Conservation (phyloP, 805 yeast species). For the Priceomyces melissophilus region DNA sequence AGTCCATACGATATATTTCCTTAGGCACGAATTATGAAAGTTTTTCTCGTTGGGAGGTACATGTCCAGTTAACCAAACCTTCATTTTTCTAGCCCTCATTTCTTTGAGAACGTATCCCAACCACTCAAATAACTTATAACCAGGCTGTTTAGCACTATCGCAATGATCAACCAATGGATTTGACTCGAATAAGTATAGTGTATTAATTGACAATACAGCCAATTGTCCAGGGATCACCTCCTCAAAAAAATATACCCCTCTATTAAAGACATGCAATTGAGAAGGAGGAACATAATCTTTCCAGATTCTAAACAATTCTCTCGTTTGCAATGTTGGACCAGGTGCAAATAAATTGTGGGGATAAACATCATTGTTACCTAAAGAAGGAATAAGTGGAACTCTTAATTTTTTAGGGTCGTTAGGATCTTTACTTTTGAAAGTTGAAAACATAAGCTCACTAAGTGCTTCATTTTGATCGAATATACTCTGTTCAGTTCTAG, state of each 20-base stretch:
- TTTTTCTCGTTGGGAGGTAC: conserved; percentile 85
- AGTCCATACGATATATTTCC: conserved; percentile 76
- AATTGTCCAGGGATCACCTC: conserved; percentile 79
- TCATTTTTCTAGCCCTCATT: conserved; percentile 67
- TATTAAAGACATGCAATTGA: conserved; percentile 69
- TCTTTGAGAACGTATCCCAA: conserved; percentile 71
- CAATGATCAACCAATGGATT: conserved; percentile 85
- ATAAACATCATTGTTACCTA: conserved; percentile 86
- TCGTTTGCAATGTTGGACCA: conserved; percentile 85
- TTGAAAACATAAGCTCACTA: conserved; percentile 47
- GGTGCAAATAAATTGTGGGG: conserved; percentile 84
- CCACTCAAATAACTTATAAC: conserved; percentile 75
- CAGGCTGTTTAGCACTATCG: conserved; percentile 70
- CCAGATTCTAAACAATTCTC: conserved; percentile 77
- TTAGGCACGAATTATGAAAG: conserved; percentile 65
- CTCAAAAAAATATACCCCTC: conserved; percentile 69
- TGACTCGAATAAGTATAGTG: conserved; percentile 68
- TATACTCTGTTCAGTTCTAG: conserved; percentile 71
- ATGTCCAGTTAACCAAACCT: conserved; percentile 86
- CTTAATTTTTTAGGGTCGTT: conserved; percentile 43
- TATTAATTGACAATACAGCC: conserved; percentile 77
- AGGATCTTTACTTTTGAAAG: conserved; percentile 50
- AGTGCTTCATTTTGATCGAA: conserved; percentile 64
- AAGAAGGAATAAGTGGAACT: conserved; percentile 57
- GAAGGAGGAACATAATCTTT: conserved; percentile 67